Conservation (phyloP, 768 basidiomycete genomes). For the Tulasnella sp. region DNA sequence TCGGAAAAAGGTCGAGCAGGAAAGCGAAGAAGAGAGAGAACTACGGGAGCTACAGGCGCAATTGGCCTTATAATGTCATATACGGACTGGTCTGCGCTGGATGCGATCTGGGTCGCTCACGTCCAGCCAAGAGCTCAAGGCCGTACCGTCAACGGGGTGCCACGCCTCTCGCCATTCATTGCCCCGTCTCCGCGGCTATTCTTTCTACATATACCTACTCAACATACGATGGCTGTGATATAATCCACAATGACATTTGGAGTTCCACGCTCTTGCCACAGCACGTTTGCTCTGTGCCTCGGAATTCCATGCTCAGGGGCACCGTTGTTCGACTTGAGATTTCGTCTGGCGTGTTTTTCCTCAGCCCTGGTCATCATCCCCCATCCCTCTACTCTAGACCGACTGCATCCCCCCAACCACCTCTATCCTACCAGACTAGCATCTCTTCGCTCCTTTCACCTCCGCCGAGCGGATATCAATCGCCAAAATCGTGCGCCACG, state of each 20-base stretch:
- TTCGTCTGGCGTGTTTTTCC: slow-evolving; percentile 10
- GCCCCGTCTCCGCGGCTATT: background rate
- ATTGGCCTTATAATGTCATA: slow-evolving; percentile 62
- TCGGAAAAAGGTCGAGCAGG: slow-evolving; percentile 47
- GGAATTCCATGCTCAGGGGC: background rate
- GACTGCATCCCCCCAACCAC: background rate
- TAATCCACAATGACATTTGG: background rate
- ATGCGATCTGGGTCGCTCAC: background rate
- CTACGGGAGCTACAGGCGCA: slow-evolving; percentile 84
- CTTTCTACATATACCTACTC: background rate
- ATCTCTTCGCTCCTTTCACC: background rate
- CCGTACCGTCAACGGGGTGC: background rate
- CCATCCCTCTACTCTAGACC: slow-evolving; percentile 3
- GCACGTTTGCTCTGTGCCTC: background rate
- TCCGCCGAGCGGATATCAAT: background rate
- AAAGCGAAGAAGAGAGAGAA: slow-evolving; percentile 90
- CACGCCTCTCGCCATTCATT: background rate
- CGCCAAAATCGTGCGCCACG: background rate
- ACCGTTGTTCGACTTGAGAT: slow-evolving; percentile 6
- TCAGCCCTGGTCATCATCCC: background rate
- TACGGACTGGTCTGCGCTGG: background rate
- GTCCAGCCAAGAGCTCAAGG: background rate
- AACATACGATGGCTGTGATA: background rate
- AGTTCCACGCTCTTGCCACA: background rate
- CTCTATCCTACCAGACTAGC: slow-evolving; percentile 7